Evolutionary conservation across 306 rosid species (phyloP).

Genomic region (Lathyrus sativus): DNA sequence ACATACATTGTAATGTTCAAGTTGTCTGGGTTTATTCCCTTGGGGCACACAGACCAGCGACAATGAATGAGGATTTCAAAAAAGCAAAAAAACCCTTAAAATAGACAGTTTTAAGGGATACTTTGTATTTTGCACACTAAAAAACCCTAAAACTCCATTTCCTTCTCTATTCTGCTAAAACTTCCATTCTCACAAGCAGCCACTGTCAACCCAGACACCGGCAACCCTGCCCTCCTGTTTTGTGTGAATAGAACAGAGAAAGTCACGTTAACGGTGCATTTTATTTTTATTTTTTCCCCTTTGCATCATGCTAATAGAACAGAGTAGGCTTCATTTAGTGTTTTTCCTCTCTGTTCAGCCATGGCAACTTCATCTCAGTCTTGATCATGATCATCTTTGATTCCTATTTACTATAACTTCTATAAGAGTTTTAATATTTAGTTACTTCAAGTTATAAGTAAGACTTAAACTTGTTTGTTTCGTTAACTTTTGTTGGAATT

Average conservation of each 20-base stretch:
- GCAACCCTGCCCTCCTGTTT: too few relatives aligned
- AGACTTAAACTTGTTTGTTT: background rate
- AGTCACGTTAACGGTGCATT: background rate
- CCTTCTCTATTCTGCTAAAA: background rate
- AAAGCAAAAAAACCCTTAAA: background rate
- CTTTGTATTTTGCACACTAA: background rate
- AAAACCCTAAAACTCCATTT: background rate
- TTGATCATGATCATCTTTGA: background rate
- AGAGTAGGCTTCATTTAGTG: background rate
- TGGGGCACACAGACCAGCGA: background rate
- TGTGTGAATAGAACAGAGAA: too few relatives aligned
- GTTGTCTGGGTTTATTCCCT: background rate
- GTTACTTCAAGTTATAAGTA: background rate
- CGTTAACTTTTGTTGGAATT: background rate
- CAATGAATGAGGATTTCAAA: background rate
- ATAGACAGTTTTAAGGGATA: background rate
- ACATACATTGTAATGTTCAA: background rate
- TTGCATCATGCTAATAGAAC: background rate
- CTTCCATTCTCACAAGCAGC: too few relatives aligned
- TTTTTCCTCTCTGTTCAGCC: background rate
- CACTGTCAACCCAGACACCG: too few relatives aligned
- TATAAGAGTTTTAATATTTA: background rate
- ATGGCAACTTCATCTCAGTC: background rate
- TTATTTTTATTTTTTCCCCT: background rate
- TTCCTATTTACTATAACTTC: background rate